Percentiles rank a stretch among this genome's conserved stretches.
These are phyloP conservation scores for Quercus phellos DNA, from an alignment of 331 rosid species.

Conservation along the genomic window DNA sequence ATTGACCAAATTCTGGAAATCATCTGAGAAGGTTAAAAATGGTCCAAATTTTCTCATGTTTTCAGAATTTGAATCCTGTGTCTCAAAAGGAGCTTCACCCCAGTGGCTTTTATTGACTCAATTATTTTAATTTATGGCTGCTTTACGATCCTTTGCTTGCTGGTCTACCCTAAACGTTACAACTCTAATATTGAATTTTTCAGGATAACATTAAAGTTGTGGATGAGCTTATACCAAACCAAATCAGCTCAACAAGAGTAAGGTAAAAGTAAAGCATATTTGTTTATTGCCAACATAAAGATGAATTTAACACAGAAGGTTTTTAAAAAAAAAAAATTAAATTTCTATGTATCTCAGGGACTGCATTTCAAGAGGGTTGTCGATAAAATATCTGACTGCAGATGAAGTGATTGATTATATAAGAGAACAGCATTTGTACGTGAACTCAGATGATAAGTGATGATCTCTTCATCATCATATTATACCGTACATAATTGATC, in stretches of 20 bases:
- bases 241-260: constrained; percentile 76
- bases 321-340: neutral
- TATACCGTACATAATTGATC: neutral
- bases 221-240: constrained; percentile 77
- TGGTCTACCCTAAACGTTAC: neutral
- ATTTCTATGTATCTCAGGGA: constrained; percentile 43
- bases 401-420: constrained; percentile 78
- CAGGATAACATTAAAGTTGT: constrained; percentile 69
- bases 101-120: neutral
- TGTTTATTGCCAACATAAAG: neutral
- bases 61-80: neutral
- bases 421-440: constrained; percentile 42
- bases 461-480: neutral
- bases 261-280: constrained; percentile 36
- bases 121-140: neutral
- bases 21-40: neutral
- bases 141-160: neutral
- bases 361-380: constrained; percentile 78
- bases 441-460: constrained; percentile 33
- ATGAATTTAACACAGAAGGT: neutral
- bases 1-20: neutral
- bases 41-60: neutral
- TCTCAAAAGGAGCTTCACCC: neutral
- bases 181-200: neutral
- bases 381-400: constrained; percentile 65